phyloP scores from a whole-genome alignment of 169 alveolate species.

The Amoebophrya sp. region DNA sequence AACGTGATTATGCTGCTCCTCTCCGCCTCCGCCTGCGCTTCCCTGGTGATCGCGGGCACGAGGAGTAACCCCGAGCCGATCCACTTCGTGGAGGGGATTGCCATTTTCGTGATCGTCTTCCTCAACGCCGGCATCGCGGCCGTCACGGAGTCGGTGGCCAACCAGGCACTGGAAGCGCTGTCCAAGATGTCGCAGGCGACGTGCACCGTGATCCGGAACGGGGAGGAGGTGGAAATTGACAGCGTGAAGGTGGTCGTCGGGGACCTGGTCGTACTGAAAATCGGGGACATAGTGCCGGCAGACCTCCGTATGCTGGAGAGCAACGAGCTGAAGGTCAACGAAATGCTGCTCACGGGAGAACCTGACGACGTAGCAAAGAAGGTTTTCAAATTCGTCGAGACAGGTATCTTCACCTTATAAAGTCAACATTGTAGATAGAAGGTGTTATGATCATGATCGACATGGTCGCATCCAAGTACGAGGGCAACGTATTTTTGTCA shows the following conservation, averaged over 20 bases:
- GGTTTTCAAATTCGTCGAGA: neutral
- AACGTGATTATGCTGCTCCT: neutral
- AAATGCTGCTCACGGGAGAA: conserved; percentile 90
- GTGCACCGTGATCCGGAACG: neutral
- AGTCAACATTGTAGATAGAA: neutral
- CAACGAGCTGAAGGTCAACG: conserved; percentile 81
- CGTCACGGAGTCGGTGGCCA: conserved; percentile 59
- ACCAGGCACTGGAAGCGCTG: conserved; percentile 58
- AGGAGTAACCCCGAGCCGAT: neutral
- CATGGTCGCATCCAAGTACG: neutral
- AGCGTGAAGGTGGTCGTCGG: conserved; percentile 62
- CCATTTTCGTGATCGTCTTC: conserved; percentile 71
- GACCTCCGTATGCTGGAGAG: conserved; percentile 80
- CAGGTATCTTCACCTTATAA: neutral
- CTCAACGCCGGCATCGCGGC: conserved; percentile 83
- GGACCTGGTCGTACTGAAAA: conserved; percentile 74
- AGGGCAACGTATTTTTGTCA: neutral
- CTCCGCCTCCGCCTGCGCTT: neutral
- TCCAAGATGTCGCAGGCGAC: conserved; percentile 26
- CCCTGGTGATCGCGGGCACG: neutral
- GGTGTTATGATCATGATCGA: neutral
- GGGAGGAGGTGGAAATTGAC: neutral
- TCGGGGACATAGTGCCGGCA: conserved; percentile 87
- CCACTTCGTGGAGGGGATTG: conserved; percentile 71
- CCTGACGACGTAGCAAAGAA: conserved; percentile 40